phyloP scores from a whole-genome alignment of 768 basidiomycete species.

The Sporobolomyces phaffii region DNA sequence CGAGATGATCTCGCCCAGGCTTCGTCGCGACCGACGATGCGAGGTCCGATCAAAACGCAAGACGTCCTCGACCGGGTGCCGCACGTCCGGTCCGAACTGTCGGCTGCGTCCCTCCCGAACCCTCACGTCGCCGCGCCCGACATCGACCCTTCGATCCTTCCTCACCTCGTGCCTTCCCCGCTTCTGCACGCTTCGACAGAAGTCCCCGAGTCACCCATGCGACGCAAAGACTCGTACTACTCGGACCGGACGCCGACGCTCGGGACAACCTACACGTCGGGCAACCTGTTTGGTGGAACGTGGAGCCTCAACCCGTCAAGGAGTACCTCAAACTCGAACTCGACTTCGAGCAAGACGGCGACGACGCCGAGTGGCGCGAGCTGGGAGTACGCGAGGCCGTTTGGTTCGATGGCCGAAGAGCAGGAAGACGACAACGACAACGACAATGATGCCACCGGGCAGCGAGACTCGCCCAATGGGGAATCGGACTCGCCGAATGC shows the following conservation, averaged over 20 bases:
- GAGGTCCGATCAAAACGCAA: slow-evolving; percentile 1
- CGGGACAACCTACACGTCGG: background rate
- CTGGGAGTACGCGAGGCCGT: slow-evolving; percentile 18
- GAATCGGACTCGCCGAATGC: too few species aligned
- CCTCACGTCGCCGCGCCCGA: slow-evolving; percentile 2
- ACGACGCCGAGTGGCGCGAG: background rate
- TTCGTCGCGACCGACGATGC: background rate
- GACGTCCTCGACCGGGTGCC: background rate
- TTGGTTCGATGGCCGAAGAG: slow-evolving; percentile 1
- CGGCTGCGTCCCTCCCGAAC: slow-evolving; percentile 1
- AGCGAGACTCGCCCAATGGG: too few species aligned
- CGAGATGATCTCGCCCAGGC: background rate
- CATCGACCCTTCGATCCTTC: slow-evolving; percentile 3
- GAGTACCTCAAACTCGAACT: background rate
- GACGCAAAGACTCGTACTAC: slow-evolving; percentile 21
- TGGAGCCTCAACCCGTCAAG: background rate
- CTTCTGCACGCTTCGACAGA: background rate
- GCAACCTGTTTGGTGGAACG: slow-evolving; percentile 7
- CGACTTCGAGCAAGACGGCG: background rate
- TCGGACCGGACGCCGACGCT: slow-evolving; percentile 27
- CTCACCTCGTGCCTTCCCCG: background rate
- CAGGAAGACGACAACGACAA: too few species aligned
- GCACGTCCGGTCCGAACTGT: background rate
- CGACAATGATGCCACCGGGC: too few species aligned
- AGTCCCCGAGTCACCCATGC: background rate